Evolutionary conservation across 1,284 basidiomycete genomes (phyloP), one percentile per base, ranked within the genome.

Genomic region (Psilocybe mexicana): DNA sequence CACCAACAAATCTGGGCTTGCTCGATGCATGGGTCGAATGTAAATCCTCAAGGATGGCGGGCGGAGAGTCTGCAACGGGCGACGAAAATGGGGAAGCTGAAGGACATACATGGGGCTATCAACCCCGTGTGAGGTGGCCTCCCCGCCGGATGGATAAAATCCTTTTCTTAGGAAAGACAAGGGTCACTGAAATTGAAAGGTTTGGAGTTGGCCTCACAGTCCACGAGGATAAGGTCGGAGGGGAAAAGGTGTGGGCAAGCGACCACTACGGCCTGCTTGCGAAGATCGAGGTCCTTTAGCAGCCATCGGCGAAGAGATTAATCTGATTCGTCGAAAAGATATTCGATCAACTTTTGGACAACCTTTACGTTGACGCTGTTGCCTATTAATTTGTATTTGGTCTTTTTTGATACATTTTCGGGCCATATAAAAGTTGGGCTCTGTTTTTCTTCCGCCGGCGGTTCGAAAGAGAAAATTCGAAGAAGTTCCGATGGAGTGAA

Each of bases 311-410:
- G 38, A 35, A 28, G 28, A 5, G 5, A 12, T 40, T 25, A 56
- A 36, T 52, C 55, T 1, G 48, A 8, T 48, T 72, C 70, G 18
- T 60, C 55, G 53, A 82, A 81, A 43, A 89, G 70, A 69, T 84
- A 85, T 25, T 78, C 70, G 40, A 88, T 77, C 38, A 88, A 73
- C 52, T 75, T 70, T 45, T 77, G 74, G 2, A 89, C 85, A 3
- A 91, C 88, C 55, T 76, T 76, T 2, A 92, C 87, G 71, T 92
- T 92, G 5, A 92, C 84, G 59, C 89, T 91, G 67, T 92, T 92
- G 24, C 90, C 90, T 59, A 92, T 86, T 28, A 92, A 72, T 45
- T 83, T 80, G 63, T 92, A 92, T 65, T 84, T 84, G 7, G 85
- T 83, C 70, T 88, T 91, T 0, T 65, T 78, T 2, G 86, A 85